Percentiles rank a stretch among this genome's conserved stretches.
Evolutionary conservation across 2,329 filamentous ascomycete genomes (phyloP).

Genomic region (Cercospora sojina): DNA sequence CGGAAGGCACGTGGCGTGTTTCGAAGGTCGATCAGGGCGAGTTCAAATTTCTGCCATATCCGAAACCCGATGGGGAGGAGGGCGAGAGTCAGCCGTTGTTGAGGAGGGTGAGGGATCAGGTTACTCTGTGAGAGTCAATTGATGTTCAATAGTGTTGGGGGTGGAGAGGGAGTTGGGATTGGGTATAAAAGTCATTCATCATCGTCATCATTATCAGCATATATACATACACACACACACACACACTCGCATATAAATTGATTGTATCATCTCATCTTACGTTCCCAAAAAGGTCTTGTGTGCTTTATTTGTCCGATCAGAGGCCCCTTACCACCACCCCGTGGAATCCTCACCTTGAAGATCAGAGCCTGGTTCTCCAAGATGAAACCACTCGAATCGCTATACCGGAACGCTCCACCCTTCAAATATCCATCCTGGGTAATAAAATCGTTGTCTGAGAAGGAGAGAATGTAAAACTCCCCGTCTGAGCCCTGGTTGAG

Average conservation of each 20-base stretch:
- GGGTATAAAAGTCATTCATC: not conserved
- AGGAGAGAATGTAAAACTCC: constrained; percentile 66
- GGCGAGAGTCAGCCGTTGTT: constrained; percentile 50
- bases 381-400: constrained; percentile 57
- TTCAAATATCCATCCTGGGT: constrained; percentile 67
- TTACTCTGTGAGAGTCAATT: not conserved
- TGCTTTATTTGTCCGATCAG: no score
- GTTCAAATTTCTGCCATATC: constrained; percentile 49
- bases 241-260: no score
- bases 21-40: constrained; percentile 54
- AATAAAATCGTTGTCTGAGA: constrained; percentile 74
- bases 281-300: no score
- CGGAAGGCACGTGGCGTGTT: constrained; percentile 56
- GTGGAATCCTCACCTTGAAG: constrained; percentile 57
- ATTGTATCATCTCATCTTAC: no score
- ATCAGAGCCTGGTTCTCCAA: constrained; percentile 64
- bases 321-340: constrained; percentile 31
- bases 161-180: not conserved
- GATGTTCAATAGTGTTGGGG: no score
- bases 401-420: constrained; percentile 55
- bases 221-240: not conserved
- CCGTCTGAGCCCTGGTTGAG: constrained; percentile 46
- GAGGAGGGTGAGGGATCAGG: constrained; percentile 46
- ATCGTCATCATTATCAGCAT: not conserved
- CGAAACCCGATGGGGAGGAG: constrained; percentile 41